A percentile compares a stretch with the other conserved stretches of the same genome.
These are phyloP conservation scores for Ophiostoma himal-ulmi DNA, from an alignment of 2,329 filamentous ascomycete genomes.

Conservation along the genomic window DNA sequence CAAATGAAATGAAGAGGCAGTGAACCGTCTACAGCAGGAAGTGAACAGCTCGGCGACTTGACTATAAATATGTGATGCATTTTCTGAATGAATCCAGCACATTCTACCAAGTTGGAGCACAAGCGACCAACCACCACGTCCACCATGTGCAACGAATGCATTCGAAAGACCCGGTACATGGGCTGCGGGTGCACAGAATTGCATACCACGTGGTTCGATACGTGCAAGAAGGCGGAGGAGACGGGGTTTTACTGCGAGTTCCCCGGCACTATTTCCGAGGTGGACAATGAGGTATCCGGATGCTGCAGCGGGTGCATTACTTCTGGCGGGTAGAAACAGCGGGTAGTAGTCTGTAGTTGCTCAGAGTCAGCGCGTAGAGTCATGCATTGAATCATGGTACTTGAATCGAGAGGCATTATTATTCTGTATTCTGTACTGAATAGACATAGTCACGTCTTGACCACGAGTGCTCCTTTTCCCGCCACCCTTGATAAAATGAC, in stretches of 20 bases:
- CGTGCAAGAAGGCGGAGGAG: background rate
- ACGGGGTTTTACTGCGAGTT: background rate
- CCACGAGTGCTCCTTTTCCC: too few species aligned
- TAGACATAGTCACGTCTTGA: too few species aligned
- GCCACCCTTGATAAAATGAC: too few species aligned
- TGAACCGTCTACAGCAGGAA: background rate
- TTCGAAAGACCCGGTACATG: background rate
- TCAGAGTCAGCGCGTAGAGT: too few species aligned
- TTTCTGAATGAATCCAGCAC: too few species aligned
- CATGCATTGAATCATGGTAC: too few species aligned
- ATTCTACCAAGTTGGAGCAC: too few species aligned
- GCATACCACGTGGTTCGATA: background rate
- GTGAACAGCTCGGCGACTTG: background rate
- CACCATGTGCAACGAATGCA: background rate
- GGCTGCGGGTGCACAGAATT: background rate
- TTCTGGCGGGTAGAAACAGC: too few species aligned
- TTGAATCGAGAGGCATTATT: too few species aligned
- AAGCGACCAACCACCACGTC: background rate
- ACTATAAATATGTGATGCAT: background rate
- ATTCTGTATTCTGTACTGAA: too few species aligned
- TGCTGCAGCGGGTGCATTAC: too few species aligned
- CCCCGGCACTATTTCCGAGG: background rate
- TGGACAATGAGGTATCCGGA: background rate
- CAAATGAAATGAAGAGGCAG: background rate
- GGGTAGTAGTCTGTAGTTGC: too few species aligned